Evolutionary conservation across 306 rosid genomes (phyloP), one percentile per base, ranked within the genome.

Genomic region (Cucurbita pepo): DNA sequence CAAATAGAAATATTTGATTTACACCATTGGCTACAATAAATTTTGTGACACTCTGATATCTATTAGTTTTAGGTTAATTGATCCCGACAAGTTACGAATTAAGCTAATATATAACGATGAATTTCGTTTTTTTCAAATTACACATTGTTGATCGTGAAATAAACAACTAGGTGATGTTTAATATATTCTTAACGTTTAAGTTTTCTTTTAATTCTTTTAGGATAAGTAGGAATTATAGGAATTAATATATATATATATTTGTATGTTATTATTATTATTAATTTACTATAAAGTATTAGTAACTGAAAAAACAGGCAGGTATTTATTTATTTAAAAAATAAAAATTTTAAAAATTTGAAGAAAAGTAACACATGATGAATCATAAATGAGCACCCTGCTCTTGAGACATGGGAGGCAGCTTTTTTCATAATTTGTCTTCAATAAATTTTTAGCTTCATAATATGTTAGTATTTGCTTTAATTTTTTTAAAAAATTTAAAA

Each of bases 361-460:
- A 67, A 69, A 69, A 14, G 73, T 14, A 47, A 47, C 7, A 22
- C 22, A 69, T 69, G 57, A 4, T 47, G 56, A 69, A 69, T 69
- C 73, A 69, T 47, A 48, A 69, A 69, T 48, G 73, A 22, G 57
- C 56, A 25, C 73, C 73, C 73, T 67, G 1, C 56, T 47, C 37
- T 22, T 25, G 43, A 47, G 57, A 69, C 73, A 69, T 47, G 11
- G 6, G 22, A 52, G 45, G 57, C 40, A 55, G 60, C 54, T 65
- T 75, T 75, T 41, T 71, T 55, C 74, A 72, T 77, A 83, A 80
- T 83, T 54, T 75, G 80, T 75, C 53, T 80, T 62, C 41, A 82
- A 67, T 2, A 69, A 43, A 43, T 40, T 1, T 67, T 59, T 8
- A 77, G 56, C 59, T 56, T 64, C 78, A 30, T 67, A 12, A 15